Evolutionary conservation across 148 eudicot species (phyloP), one percentile per base, ranked within the genome.

Genomic region (Camellia lanceoleosa): DNA sequence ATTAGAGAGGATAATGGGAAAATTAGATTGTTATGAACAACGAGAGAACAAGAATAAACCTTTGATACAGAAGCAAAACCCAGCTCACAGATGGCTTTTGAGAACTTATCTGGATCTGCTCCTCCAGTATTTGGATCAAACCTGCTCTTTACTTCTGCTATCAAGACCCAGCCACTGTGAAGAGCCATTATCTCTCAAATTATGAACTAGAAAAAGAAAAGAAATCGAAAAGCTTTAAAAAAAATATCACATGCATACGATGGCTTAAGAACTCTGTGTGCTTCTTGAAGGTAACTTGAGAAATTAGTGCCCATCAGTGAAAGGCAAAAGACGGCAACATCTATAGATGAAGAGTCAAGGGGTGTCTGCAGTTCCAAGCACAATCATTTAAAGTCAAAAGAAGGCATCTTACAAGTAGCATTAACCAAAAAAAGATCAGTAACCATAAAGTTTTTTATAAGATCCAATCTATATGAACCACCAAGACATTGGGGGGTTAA

Each of bases 81-180:
- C 60, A 95, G 86, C 69, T 86, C 80, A 76, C 92, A 92, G 71
- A 95, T 86, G 68, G 98, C 96, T 84, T 86, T 88, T 4, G 86
- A 78, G 77, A 95, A 95, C 71, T 78, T 86, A 43, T 88, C 61
- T 10, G 98, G 93, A 78, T 95, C 97, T 77, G 98, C 94, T 83
- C 98, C 98, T 56, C 98, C 98, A 1, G 87, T 95, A 76, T 78
- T 91, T 1, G 91, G 91, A 89, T 93, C 98, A 69, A 93, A 89
- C 78, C 98, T 88, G 84, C 98, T 95, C 87, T 90, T 95, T 78
- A 95, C 97, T 87, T 95, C 98, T 23, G 98, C 98, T 85, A 95
- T 95, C 87, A 95, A 81, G 80, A 95, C 97, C 97, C 97, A 93
- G 23, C 98, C 98, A 67, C 98, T 95, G 79, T 61, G 20, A 47